Conservation (phyloP, 805 yeast genomes). For the Saccharomycopsis sp. region DNA sequence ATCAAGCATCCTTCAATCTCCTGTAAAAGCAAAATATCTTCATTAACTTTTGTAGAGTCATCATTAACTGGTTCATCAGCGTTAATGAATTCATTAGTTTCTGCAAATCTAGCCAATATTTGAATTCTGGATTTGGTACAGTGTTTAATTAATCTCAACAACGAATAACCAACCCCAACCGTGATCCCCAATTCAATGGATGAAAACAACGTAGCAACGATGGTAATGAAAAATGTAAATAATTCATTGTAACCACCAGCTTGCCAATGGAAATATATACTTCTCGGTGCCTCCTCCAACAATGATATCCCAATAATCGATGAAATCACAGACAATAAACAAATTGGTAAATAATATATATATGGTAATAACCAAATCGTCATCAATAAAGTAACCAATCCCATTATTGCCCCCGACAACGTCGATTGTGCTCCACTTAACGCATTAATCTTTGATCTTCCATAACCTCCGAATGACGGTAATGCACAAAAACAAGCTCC, state of each 20-base stretch:
- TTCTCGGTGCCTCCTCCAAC: slow-evolving; percentile 79
- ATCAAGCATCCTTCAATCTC: slow-evolving; percentile 65
- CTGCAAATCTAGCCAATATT: slow-evolving; percentile 63
- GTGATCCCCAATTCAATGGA: slow-evolving; percentile 88
- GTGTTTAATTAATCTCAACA: slow-evolving; percentile 71
- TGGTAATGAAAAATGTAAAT: slow-evolving; percentile 57
- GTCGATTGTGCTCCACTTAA: slow-evolving; percentile 84
- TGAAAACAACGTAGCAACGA: slow-evolving; percentile 54
- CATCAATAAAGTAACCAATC: slow-evolving; percentile 62
- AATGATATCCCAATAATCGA: slow-evolving; percentile 63
- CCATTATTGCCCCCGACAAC: slow-evolving; percentile 76
- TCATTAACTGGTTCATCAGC: slow-evolving; percentile 47
- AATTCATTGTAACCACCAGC: slow-evolving; percentile 76
- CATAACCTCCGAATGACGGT: slow-evolving; percentile 95
- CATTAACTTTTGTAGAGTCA: slow-evolving; percentile 4
- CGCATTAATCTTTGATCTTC: slow-evolving; percentile 83
- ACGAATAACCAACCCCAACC: slow-evolving; percentile 76
- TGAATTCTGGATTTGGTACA: slow-evolving; percentile 81
- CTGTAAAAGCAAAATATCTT: slow-evolving; percentile 27
- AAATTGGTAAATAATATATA: slow-evolving; percentile 68
- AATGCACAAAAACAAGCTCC: slow-evolving; percentile 54
- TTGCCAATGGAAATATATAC: slow-evolving; percentile 62
- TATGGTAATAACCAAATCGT: slow-evolving; percentile 51
- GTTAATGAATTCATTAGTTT: slow-evolving; percentile 56
- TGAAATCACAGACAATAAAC: slow-evolving; percentile 75